Evolutionary conservation across 129 eudicot species (phyloP), one percentile per base, ranked within the genome.

Genomic region (Arctium lappa): DNA sequence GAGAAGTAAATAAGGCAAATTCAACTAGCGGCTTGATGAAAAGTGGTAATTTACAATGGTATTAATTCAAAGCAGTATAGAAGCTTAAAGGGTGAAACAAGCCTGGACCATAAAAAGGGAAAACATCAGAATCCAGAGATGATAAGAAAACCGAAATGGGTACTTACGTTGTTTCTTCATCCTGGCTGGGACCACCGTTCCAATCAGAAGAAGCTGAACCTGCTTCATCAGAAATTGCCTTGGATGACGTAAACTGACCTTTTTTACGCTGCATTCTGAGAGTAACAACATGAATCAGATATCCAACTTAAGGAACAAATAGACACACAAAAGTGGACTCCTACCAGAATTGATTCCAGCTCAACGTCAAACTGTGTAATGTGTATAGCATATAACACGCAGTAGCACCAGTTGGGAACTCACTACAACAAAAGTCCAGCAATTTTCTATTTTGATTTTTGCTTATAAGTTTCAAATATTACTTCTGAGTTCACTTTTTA

Each of bases 201-300:
- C 92, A 90, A 34, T 90, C 92, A 48, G 87, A 85, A 80, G 92
- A 78, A 81, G 89, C 85, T 73, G 89, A 84, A 40, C 88, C 94
- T 1, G 80, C 80, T 73, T 83, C 90, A 39, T 90, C 94, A 80
- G 87, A 79, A 22, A 79, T 60, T 36, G 91, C 87, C 81, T 88
- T 90, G 15, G 91, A 85, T 30, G 97, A 92, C 69, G 94, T 91
- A 72, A 92, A 92, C 65, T 90, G 97, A 40, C 97, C 97, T 83
- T 89, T 92, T 84, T 90, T 90, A 9, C 97, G 89, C 79, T 92
- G 91, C 97, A 90, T 90, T 85, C 94, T 90, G 86, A 15, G 32
- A 29, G 71, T 38, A 77, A 37, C 72, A 12, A 73, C 36, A 31
- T 31, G 8, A 75, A 66, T 27, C 71, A 66, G 66, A 66, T 69